Evolutionary conservation across 1,139 yeast genomes (phyloP), one percentile per base, ranked within the genome.

Genomic region (Sugiyamaella novakii): DNA sequence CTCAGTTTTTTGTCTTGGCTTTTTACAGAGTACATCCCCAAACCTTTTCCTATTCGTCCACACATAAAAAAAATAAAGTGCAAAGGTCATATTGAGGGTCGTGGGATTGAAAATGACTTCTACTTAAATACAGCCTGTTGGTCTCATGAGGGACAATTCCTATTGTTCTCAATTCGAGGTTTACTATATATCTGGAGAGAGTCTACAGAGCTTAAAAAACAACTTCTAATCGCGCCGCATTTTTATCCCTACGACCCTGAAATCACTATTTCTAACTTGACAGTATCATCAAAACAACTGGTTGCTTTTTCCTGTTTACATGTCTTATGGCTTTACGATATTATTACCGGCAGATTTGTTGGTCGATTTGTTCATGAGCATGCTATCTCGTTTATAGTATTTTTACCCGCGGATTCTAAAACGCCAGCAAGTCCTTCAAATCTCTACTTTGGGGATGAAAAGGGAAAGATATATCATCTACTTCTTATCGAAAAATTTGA

Each of bases 31-130:
- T 14, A 10, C 11, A 27, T 15, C 4, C 14, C 22, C 4, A 38
- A 38, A n/a, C 42, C 22, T 11, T 7, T 6, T 4, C 12, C 33
- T 2, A 17, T 11, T 8, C 28, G 17, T 4, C 24, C 29, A 17
- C 15, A 15, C n/a, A 28, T 31, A 11, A 31, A 5, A n/a, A 30
- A 25, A 14, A 12, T 31, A 15, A 10, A 10, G 12, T 11, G 30
- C 8, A 21, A 27, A 12, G 14, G 17, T 1, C 12, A 5, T 12
- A 8, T 19, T 4, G n/a, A 10, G 1, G 31, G 27, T 10, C 11
- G 17, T 15, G 40, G 40, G 18, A 33, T 42, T 11, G 40, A 21
- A 10, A 42, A 42, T 25, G 46, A 42, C 30, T 42, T 42, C 29
- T 42, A 42, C 27, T 34, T 40, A 17, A 33, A 42, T 34, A 17